These are phyloP conservation scores for Eragrostis curvula DNA, from an alignment of 176 grass and related monocot species.

Conservation along the genomic window DNA sequence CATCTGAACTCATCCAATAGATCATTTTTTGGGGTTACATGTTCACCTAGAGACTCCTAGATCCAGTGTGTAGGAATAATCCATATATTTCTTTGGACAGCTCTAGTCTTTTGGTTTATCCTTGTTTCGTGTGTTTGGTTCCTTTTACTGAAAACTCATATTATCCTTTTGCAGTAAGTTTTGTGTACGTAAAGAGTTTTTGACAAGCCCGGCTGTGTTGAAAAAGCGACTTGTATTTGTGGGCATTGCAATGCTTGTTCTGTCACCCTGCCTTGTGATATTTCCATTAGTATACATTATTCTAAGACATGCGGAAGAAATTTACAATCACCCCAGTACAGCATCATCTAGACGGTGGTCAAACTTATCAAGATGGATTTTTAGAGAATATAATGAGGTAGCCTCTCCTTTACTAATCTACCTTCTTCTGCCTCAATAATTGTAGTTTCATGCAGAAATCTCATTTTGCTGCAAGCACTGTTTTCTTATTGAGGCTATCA, in stretches of 20 bases:
- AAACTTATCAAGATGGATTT: constrained; percentile 96
- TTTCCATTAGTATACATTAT: constrained; percentile 97
- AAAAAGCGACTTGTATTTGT: constrained; percentile 79
- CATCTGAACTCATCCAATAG: not conserved
- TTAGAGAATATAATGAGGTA: constrained; percentile 99
- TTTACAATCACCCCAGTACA: constrained; percentile 94
- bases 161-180: constrained; percentile 79
- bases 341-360: constrained; percentile 98
- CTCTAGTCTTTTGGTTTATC: constrained; percentile 4
- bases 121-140: not conserved
- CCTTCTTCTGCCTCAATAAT: not conserved
- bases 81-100: constrained; percentile 18
- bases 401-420: constrained; percentile 18
- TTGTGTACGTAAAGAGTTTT: constrained; percentile 83
- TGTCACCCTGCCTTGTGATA: constrained; percentile 87
- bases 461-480: constrained; percentile 26
- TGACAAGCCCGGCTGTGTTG: constrained; percentile 72
- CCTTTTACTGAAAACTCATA: not conserved
- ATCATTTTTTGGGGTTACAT: not conserved
- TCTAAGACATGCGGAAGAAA: constrained; percentile 90
- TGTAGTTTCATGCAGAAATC: not conserved
- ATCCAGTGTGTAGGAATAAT: constrained; percentile 21
- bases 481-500: not conserved
- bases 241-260: constrained; percentile 84
- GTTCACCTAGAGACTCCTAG: not conserved